These are phyloP conservation scores for Rusavskia elegans DNA, from an alignment of 495 filamentous ascomycete genomes.

Conservation along the genomic window DNA sequence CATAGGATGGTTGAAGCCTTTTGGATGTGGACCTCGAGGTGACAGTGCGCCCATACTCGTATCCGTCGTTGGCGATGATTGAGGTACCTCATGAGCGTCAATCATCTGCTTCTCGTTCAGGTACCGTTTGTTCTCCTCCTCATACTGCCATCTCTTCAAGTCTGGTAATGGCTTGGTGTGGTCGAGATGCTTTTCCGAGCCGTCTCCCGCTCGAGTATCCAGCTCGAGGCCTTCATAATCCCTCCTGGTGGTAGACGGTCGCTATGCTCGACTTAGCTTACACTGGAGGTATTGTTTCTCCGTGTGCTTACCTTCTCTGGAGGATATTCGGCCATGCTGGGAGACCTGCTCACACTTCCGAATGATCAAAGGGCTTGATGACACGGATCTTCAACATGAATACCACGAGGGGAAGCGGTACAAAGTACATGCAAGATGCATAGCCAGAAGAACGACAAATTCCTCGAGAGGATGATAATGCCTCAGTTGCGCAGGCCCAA, in stretches of 20 bases:
- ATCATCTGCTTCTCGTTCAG: conserved; percentile 8
- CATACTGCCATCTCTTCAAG: conserved; percentile 1
- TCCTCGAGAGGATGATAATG: conserved; percentile 6
- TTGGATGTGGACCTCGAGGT: background rate
- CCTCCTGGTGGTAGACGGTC: conserved; percentile 5
- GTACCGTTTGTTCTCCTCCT: conserved; percentile 2
- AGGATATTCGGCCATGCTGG: background rate
- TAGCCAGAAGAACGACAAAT: background rate
- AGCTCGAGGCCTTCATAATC: conserved; percentile 14
- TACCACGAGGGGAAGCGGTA: background rate
- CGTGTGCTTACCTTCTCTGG: background rate
- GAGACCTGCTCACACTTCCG: background rate
- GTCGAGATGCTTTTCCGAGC: conserved; percentile 1
- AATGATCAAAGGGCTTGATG: background rate
- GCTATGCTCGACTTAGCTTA: background rate
- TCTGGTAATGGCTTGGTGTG: conserved; percentile 1
- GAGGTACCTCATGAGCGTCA: background rate
- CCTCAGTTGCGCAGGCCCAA: background rate
- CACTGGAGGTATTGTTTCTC: background rate
- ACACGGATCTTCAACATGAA: background rate
- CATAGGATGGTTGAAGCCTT: background rate
- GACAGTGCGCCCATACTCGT: background rate
- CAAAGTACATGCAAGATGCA: background rate
- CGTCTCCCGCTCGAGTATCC: conserved; percentile 11
- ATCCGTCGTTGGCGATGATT: conserved; percentile 2